Base-by-base conservation (phyloP, 345 rosid genomes). In the Raphanus sativus region DNA sequence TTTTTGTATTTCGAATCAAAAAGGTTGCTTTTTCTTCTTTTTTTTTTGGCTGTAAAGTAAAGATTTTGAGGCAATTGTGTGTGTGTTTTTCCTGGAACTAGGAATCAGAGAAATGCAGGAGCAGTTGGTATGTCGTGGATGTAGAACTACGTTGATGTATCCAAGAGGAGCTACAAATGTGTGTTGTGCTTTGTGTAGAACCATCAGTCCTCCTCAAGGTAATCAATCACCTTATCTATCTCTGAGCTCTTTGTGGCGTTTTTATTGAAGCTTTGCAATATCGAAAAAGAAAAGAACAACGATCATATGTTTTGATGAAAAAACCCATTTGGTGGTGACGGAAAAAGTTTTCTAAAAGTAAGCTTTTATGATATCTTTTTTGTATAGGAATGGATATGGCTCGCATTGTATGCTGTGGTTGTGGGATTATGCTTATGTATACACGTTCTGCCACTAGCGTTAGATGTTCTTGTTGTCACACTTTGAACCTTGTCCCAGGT, bases 381-480 rank as follows among this genome's bases (percentile, higher is more conserved):
- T 56, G 64, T 70, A 54, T 33, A 70, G 74, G 74, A 55, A 48
- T 88, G 90, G 97, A 89, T 25, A 85, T 89, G 93, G 89, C 97
- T 64, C 92, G 89, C 69, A 92, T 95, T 67, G 72, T 89, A 29
- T 95, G 99, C 78, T 87, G 91, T 81, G 91, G 96, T 75, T 95
- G 99, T 81, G 83, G 90, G 68, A 92, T 96, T 56, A 84, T 87
- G 87, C 91, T 95, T 60, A 89, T 92, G 96, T 89, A 91, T 76
- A 15, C 97, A 0, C 89, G 87, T 72, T 96, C 91, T 32, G 98
- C 98, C 66, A 75, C 84, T 48, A 91, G 93, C 83, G 98, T 95
- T 72, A 87, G 97, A 86, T 95, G 99, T 84, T 92, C 98, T 80
- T 95, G 98, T 77, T 92, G 99, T 83, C 89, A 89, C 71, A 89